Conservation (phyloP, 805 yeast species). For the Metschnikowia bowlesiae region DNA sequence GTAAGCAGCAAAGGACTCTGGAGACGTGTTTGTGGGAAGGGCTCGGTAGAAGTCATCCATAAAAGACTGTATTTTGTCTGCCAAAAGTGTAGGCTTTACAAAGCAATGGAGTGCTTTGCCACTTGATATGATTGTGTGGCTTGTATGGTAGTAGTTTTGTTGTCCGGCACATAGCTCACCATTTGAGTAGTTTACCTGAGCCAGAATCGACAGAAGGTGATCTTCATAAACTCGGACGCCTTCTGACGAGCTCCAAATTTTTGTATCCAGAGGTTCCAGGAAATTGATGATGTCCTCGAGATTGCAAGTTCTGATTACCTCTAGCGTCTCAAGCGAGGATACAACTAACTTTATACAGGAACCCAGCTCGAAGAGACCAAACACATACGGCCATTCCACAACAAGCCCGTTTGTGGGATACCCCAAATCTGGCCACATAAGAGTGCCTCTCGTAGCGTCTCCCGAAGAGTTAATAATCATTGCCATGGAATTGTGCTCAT, state of each 20-base stretch:
- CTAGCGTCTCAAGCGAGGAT: conserved; percentile 25
- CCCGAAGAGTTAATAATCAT: conserved; percentile 38
- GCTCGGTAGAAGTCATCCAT: neutral
- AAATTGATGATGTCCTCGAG: neutral
- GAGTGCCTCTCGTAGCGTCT: conserved; percentile 40
- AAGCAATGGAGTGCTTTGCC: conserved; percentile 4
- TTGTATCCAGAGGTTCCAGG: neutral
- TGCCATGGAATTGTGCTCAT: conserved; percentile 30
- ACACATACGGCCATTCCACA: conserved; percentile 34
- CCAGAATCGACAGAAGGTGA: conserved; percentile 9
- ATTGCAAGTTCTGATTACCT: conserved; percentile 5
- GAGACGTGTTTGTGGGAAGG: neutral
- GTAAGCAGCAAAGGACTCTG: neutral
- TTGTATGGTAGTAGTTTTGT: conserved; percentile 1
- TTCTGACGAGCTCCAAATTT: neutral
- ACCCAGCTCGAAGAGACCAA: conserved; percentile 23
- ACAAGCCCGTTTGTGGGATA: conserved; percentile 32
- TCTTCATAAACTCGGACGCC: conserved; percentile 6
- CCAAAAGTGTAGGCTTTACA: neutral
- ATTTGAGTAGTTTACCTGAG: conserved; percentile 1
- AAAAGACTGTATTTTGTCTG: neutral
- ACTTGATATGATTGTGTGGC: conserved; percentile 6
- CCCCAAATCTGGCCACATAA: conserved; percentile 34
- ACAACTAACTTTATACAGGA: conserved; percentile 15
- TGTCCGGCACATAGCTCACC: conserved; percentile 2